Percentiles rank a stretch among this genome's conserved stretches.
These are phyloP conservation scores for Miscanthus sacchariflorus DNA, from an alignment of 202 grass and related monocot genomes.

Conservation along the genomic window DNA sequence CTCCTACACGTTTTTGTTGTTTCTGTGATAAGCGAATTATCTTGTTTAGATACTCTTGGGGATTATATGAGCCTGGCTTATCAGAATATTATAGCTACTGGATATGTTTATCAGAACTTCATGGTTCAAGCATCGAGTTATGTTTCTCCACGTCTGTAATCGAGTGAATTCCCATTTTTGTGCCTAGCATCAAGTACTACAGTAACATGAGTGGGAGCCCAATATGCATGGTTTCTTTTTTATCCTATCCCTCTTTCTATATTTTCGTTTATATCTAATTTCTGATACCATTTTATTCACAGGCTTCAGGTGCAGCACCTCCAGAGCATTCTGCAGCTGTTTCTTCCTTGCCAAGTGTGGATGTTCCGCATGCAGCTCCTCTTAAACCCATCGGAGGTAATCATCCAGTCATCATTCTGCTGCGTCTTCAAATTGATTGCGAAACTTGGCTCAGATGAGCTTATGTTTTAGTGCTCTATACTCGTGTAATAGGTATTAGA, in stretches of 20 bases:
- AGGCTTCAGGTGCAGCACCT: constrained; percentile 63
- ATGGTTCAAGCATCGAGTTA: background rate
- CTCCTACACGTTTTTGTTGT: background rate
- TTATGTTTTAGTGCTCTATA: background rate
- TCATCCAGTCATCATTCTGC: constrained; percentile 40
- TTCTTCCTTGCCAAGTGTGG: constrained; percentile 50
- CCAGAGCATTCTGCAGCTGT: constrained; percentile 56
- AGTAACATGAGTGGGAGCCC: background rate
- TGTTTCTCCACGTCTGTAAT: background rate
- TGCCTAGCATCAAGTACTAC: background rate
- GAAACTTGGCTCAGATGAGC: background rate
- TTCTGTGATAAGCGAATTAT: constrained; percentile 3
- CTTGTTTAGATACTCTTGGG: background rate
- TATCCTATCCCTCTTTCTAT: background rate
- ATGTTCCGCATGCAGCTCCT: constrained; percentile 53
- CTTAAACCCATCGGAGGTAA: constrained; percentile 66
- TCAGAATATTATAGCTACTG: background rate
- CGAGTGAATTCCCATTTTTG: background rate
- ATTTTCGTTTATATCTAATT: constrained; percentile 15
- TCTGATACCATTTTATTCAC: constrained; percentile 34
- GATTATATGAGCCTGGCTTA: background rate
- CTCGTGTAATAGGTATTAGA: constrained; percentile 7
- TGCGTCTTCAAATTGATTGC: constrained; percentile 21
- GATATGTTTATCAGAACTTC: constrained; percentile 23
- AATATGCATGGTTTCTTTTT: background rate